Evolutionary conservation across 2,329 filamentous ascomycete species (phyloP), one percentile per base, ranked within the genome.

Genomic region (Colletotrichum sp.): DNA sequence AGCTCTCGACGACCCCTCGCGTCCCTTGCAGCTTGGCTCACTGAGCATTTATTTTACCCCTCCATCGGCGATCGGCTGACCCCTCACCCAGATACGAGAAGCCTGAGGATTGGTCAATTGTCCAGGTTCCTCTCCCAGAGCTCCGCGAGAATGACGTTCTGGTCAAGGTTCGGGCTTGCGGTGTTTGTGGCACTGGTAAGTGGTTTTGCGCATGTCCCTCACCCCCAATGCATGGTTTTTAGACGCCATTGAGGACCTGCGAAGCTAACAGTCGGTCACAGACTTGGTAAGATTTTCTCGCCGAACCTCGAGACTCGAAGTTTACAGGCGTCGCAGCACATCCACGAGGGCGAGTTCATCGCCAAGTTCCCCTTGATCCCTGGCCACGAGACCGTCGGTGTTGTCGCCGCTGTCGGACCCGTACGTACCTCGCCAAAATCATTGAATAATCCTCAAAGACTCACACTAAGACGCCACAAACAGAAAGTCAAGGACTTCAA

Each of bases 341-440:
- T 92, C 80, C 92, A 94, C 81, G 91, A 94, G 83, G 93, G 93
- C 80, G 92, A 94, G 85, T 94, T 94, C 79, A 88, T 88, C 59
- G 87, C 86, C 78, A 86, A 92, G 85, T 93, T 93, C 81, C 92
- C 92, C 68, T 86, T 93, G 74, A 92, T 93, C 79, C 92, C 92
- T 75, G 92, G 92, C 66, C 93, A 94, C 80, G 93, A 94, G 83
- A 93, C 92, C 44, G 91, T 93, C 55, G 93, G 93, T 79, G 89
- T 92, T 44, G 88, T 94, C 71, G 92, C 90, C 36, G 91, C 88
- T 15, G 81, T 91, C 52, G 90, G 90, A 64, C 87, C 87, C 77
- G 81, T 82, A 71, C 36, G 79, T 25, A n/a, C 8, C 34, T 5
- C 19, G 8, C 19, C 22, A 13, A 8, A 32, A 8, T 16, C 5